phyloP scores from a whole-genome alignment of 2,329 filamentous ascomycete species.

The Colletotrichum cordylinicola region DNA sequence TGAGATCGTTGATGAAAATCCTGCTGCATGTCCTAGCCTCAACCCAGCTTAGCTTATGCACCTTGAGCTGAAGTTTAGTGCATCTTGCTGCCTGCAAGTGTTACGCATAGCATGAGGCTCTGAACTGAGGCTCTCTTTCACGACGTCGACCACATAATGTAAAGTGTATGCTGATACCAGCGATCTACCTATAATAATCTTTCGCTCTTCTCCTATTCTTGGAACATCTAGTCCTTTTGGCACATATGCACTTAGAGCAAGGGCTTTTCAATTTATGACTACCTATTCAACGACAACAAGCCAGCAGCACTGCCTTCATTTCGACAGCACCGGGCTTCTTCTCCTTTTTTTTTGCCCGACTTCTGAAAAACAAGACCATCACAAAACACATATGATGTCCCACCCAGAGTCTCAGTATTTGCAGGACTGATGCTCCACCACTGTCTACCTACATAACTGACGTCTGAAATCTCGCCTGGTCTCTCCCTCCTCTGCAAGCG shows the following conservation, averaged over 20 bases:
- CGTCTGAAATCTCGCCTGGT: not conserved
- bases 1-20: not conserved
- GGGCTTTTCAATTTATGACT: not conserved
- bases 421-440: not conserved
- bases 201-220: not conserved
- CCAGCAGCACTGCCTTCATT: not conserved
- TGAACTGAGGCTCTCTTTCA: not conserved
- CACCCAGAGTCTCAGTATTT: not conserved
- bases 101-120: not conserved
- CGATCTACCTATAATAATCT: not conserved
- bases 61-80: not conserved
- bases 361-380: not conserved
- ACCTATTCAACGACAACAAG: not conserved
- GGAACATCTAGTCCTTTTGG: not conserved
- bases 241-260: not conserved
- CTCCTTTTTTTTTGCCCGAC: not conserved
- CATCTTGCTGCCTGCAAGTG: not conserved
- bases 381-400: not conserved
- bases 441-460: not conserved
- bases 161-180: not conserved
- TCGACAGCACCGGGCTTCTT: not conserved
- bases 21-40: not conserved
- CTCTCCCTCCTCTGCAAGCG: not conserved
- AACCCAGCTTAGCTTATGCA: not conserved
- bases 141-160: not conserved